Percentiles rank a stretch among this genome's conserved stretches.
Conservation (phyloP, 305 asterid species). For the Fraxinus sp. region DNA sequence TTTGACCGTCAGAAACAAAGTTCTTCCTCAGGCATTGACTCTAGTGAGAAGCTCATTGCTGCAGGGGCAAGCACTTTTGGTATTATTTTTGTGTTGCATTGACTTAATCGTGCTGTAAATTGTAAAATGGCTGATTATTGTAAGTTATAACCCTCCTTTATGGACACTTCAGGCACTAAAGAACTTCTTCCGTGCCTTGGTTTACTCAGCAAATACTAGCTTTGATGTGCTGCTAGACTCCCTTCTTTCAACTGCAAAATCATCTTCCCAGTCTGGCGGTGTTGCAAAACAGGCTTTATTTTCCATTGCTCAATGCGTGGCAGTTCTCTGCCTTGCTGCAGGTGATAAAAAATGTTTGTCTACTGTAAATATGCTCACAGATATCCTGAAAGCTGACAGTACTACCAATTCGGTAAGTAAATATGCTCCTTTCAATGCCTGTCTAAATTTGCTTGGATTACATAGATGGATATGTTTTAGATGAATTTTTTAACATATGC, state of each 20-base stretch:
- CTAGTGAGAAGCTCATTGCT: conserved; percentile 85
- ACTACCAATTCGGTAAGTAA: conserved; percentile 68
- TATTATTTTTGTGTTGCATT: conserved; percentile 35
- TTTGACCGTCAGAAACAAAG: conserved; percentile 82
- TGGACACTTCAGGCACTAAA: conserved; percentile 71
- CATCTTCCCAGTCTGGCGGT: conserved; percentile 80
- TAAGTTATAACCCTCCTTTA: conserved; percentile 24
- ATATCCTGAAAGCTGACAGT: conserved; percentile 79
- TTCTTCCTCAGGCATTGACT: conserved; percentile 92
- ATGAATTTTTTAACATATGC: background rate
- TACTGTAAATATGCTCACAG: conserved; percentile 90
- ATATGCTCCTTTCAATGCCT: background rate
- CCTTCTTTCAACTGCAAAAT: conserved; percentile 90
- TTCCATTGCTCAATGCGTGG: conserved; percentile 95
- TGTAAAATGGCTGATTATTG: conserved; percentile 13
- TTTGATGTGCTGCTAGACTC: conserved; percentile 85
- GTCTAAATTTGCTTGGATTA: conserved; percentile 12
- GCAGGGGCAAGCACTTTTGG: conserved; percentile 99
- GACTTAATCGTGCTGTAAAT: conserved; percentile 11
- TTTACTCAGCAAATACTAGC: conserved; percentile 94
- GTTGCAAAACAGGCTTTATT: conserved; percentile 96
- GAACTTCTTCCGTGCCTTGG: conserved; percentile 80
- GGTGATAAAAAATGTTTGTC: conserved; percentile 74
- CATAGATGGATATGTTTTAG: background rate
- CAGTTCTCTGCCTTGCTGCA: conserved; percentile 98